Base-by-base conservation (phyloP, 1,284 basidiomycete genomes). In the Afroboletus lepidellus region DNA sequence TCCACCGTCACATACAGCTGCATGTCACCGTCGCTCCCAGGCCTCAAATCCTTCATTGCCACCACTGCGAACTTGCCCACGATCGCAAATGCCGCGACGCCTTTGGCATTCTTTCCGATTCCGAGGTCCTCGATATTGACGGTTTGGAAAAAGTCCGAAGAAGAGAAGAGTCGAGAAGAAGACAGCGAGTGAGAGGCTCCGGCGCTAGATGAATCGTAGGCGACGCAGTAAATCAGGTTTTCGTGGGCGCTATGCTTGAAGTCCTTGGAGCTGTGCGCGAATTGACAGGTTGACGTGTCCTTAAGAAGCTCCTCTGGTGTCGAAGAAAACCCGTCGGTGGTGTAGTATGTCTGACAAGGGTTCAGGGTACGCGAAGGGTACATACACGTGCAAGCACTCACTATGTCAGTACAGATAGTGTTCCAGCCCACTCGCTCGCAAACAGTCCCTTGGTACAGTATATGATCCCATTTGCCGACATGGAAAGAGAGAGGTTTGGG, bases 61-160 rank as follows among this genome's bases (percentile, higher is more conserved):
- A 91, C 92, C 6, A 97, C 88, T 13, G 92, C 87, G 63, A 89
- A 98, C 66, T 94, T 92, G 71, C 85, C 87, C 7, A 96, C 91
- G 47, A 94, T 90, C 0, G 94, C 94, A 51, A 97, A 82, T 0
- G 92, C 94, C 3, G 91, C 78, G 16, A 98, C 84, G 1, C 94
- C 94, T 21, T 81, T 83, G 0, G 92, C 89, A 53, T 86, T 84
- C 72, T 87, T 92, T 5, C 88, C 83, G 21, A 88, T 91, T 1
- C 94, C 90, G 4, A 97, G 77, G 60, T 94, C 90, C 60, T 95
- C 90, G 42, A 88, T 76, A 32, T 78, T 77, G 42, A 71, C 77
- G 0, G 69, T 63, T 9, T 77, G 60, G 75, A 95, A 97, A 71
- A 92, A 97, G 73, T 96, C 90, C 2, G 82, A 81, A 43, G 84